Evolutionary conservation across 768 basidiomycete species (phyloP).

Genomic region (Termitomyces sp.): DNA sequence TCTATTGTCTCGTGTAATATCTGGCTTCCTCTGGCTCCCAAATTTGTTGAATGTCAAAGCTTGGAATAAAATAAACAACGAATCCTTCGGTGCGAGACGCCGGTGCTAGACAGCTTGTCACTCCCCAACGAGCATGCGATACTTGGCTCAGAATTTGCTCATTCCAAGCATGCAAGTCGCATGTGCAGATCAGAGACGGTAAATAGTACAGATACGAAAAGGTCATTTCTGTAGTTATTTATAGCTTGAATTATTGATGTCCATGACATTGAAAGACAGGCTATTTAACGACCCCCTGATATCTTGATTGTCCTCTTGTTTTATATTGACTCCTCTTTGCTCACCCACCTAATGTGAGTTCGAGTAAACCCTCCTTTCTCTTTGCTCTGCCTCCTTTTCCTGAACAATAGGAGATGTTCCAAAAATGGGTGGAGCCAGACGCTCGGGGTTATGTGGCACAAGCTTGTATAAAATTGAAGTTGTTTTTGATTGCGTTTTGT

Average conservation of each 20-base stretch:
- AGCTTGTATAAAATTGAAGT: background rate
- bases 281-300: background rate
- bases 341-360: background rate
- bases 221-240: too few relatives aligned
- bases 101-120: background rate
- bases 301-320: background rate
- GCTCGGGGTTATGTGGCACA: background rate
- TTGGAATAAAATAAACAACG: too few relatives aligned
- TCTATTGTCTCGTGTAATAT: background rate
- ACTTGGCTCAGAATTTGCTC: background rate
- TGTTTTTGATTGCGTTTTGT: background rate
- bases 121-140: background rate
- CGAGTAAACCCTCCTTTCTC: background rate
- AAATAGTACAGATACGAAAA: background rate
- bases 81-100: background rate
- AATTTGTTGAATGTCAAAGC: too few relatives aligned
- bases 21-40: background rate
- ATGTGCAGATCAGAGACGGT: background rate
- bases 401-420: background rate
- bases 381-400: background rate
- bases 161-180: background rate
- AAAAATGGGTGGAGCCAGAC: background rate
- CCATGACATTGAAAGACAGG: too few relatives aligned
- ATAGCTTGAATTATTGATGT: background rate
- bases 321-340: background rate